phyloP scores from a whole-genome alignment of 1,284 basidiomycete species.

The Cutaneotrichosporon cavernicola region DNA sequence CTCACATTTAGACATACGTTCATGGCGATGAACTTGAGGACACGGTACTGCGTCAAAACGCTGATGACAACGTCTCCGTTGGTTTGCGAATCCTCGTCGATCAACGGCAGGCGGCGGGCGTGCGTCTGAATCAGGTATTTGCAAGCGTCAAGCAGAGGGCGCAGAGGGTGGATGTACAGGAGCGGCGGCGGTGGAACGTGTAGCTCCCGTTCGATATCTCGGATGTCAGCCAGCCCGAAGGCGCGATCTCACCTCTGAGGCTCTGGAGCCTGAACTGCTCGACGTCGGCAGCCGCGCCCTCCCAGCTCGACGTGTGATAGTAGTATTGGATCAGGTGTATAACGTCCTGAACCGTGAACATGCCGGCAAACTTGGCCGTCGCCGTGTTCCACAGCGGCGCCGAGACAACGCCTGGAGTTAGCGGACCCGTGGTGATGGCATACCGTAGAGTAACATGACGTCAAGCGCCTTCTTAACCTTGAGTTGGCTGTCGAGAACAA shows the following conservation, averaged over 20 bases:
- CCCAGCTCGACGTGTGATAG: conserved; percentile 79
- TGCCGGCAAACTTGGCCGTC: conserved; percentile 79
- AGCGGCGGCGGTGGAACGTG: conserved; percentile 91
- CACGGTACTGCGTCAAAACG: conserved; percentile 94
- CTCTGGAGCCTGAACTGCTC: conserved; percentile 90
- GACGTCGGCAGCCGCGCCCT: conserved; percentile 83
- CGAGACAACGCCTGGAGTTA: conserved; percentile 79
- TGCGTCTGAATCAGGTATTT: conserved; percentile 91
- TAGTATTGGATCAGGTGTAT: conserved; percentile 97
- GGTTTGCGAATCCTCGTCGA: conserved; percentile 91
- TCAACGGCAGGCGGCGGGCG: conserved; percentile 86
- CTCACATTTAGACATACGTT: conserved; percentile 67
- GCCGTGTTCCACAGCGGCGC: conserved; percentile 98
- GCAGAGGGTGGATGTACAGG: conserved; percentile 80
- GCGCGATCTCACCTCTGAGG: conserved; percentile 66
- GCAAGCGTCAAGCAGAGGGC: conserved; percentile 86
- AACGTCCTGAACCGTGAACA: conserved; percentile 94
- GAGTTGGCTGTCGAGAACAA: conserved; percentile 91
- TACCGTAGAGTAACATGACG: conserved; percentile 83
- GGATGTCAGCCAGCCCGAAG: background rate
- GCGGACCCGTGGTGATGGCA: conserved; percentile 22
- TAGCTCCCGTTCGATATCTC: conserved; percentile 91
- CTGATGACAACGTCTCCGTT: conserved; percentile 94
- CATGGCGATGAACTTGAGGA: conserved; percentile 97
- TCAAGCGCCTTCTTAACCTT: conserved; percentile 90